Percentiles rank a stretch among this genome's conserved stretches.
These are phyloP conservation scores for Aquilaria malaccensis DNA, from an alignment of 345 rosid species.

Conservation along the genomic window DNA sequence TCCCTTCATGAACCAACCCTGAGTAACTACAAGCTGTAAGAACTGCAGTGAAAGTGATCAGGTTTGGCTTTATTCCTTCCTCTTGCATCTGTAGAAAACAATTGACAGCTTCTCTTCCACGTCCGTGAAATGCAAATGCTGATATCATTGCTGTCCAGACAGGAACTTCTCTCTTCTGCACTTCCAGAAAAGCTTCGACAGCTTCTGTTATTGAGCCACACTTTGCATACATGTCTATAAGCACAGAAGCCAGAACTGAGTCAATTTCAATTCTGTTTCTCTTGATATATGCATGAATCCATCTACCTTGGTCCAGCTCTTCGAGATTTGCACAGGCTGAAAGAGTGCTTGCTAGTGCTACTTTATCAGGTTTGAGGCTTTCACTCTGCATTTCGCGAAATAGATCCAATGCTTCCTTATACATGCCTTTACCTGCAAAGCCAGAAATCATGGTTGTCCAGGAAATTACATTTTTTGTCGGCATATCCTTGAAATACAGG, in stretches of 20 bases:
- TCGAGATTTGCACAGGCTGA: conserved; percentile 75
- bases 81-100: conserved; percentile 49
- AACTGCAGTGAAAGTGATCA: conserved; percentile 54
- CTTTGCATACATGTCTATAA: conserved; percentile 70
- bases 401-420: conserved; percentile 53
- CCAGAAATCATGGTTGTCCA: conserved; percentile 74
- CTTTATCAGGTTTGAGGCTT: conserved; percentile 48
- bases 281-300: conserved; percentile 52
- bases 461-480: conserved; percentile 37
- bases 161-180: conserved; percentile 33
- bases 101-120: conserved; percentile 47
- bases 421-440: conserved; percentile 43
- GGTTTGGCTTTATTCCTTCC: conserved; percentile 55
- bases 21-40: conserved; percentile 67
- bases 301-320: conserved; percentile 72
- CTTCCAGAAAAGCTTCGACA: conserved; percentile 27
- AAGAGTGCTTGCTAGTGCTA: conserved; percentile 37
- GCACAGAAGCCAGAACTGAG: conserved; percentile 41
- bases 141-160: conserved; percentile 64
- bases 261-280: conserved; percentile 25
- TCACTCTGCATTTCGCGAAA: conserved; percentile 63
- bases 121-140: conserved; percentile 60
- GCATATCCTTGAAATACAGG: conserved; percentile 37
- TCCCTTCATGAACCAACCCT: conserved; percentile 57
- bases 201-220: conserved; percentile 65